A percentile compares a stretch with the other conserved stretches of the same genome.
Evolutionary conservation across 1,284 basidiomycete genomes (phyloP).

Genomic region (Ceratobasidium sp.): DNA sequence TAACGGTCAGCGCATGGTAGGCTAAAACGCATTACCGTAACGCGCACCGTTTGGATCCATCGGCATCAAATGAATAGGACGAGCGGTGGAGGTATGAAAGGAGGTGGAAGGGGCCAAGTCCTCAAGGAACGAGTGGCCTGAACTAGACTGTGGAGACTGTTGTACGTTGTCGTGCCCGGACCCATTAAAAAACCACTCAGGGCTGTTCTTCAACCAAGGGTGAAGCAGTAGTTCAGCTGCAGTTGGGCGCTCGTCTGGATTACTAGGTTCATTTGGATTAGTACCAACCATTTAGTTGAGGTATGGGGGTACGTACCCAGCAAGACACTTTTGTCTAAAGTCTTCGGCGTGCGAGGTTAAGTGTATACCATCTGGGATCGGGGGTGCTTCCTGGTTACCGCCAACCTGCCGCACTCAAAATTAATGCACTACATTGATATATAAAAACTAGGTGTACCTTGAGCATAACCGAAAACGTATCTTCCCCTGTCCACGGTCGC

Average conservation of each 20-base stretch:
- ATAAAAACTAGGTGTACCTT: slow-evolving; percentile 66
- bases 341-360: slow-evolving; percentile 82
- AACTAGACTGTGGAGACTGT: too few relatives aligned
- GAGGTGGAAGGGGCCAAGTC: too few relatives aligned
- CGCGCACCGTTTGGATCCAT: too few relatives aligned
- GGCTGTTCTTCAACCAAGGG: slow-evolving; percentile 81
- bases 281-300: slow-evolving; percentile 3
- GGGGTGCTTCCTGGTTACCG: slow-evolving; percentile 83
- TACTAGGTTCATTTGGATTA: slow-evolving; percentile 59
- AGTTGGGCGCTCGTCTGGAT: slow-evolving; percentile 87
- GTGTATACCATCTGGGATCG: slow-evolving; percentile 84
- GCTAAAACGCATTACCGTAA: too few relatives aligned
- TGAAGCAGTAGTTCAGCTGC: slow-evolving; percentile 86
- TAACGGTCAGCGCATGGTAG: too few relatives aligned
- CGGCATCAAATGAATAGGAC: too few relatives aligned
- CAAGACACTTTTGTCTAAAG: slow-evolving; percentile 91
- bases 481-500: slow-evolving; percentile 91
- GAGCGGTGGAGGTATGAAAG: too few relatives aligned
- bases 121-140: too few relatives aligned
- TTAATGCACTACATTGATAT: background rate
- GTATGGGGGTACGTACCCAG: slow-evolving; percentile 67
- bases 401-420: slow-evolving; percentile 67
- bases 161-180: slow-evolving; percentile 9
- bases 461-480: slow-evolving; percentile 92
- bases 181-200: slow-evolving; percentile 79